Conservation (phyloP, 228 moss, liverwort and hornwort species). For the Sphagnum fallax region DNA sequence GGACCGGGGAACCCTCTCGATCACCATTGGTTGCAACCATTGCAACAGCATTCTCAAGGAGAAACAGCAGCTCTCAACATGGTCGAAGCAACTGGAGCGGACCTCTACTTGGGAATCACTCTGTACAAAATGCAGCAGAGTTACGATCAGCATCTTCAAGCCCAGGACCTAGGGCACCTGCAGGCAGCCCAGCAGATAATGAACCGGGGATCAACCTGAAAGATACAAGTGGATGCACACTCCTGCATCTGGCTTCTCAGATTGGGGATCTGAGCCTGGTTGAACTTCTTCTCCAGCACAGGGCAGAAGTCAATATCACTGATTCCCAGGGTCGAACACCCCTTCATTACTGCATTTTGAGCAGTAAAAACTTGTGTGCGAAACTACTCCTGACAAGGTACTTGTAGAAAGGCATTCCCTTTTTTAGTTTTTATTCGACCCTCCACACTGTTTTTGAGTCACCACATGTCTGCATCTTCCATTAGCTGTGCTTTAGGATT, state of each 20-base stretch:
- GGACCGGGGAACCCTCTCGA: slow-evolving; percentile 39
- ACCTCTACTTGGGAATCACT: slow-evolving; percentile 19
- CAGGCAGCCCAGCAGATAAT: slow-evolving; percentile 2
- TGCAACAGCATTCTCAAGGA: slow-evolving; percentile 43
- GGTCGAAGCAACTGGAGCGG: slow-evolving; percentile 45
- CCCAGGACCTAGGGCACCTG: slow-evolving; percentile 22
- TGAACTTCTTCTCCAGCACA: slow-evolving; percentile 88
- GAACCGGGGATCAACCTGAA: slow-evolving; percentile 41
- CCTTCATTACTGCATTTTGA: slow-evolving; percentile 72
- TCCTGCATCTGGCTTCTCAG: slow-evolving; percentile 81
- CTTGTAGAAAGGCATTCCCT: too few species aligned
- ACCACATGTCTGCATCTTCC: too few species aligned
- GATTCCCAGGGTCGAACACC: slow-evolving; percentile 75
- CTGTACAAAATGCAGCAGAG: slow-evolving; percentile 29
- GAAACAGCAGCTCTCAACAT: slow-evolving; percentile 36
- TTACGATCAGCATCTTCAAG: slow-evolving; percentile 42
- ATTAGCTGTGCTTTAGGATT: too few species aligned
- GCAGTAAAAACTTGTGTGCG: slow-evolving; percentile 68
- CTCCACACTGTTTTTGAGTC: too few species aligned
- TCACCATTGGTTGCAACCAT: slow-evolving; percentile 45
- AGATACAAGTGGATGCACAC: slow-evolving; percentile 67
- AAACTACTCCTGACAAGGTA: slow-evolving; percentile 80
- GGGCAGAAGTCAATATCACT: slow-evolving; percentile 59
- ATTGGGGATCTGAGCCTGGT: slow-evolving; percentile 71
- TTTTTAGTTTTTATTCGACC: too few species aligned